Evolutionary conservation across 257 asterid genomes (phyloP).

Genomic region (Primulina tabacum): DNA sequence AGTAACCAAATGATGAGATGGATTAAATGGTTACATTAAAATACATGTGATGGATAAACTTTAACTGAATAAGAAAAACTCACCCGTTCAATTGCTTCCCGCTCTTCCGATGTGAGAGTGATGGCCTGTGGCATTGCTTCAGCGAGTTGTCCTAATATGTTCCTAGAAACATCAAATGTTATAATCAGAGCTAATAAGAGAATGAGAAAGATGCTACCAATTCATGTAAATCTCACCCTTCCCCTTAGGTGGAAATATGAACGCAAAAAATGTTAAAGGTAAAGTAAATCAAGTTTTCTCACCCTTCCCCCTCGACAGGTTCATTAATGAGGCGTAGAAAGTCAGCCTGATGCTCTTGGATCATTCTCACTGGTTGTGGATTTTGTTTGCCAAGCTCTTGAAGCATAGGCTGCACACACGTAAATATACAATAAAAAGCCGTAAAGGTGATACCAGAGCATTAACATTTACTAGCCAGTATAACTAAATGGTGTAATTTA

Average conservation of each 20-base stretch:
- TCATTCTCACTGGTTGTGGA: slow-evolving; percentile 47
- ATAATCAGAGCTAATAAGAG: neutral
- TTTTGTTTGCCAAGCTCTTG: slow-evolving; percentile 58
- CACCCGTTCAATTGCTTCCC: neutral
- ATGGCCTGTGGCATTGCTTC: neutral
- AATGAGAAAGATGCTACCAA: neutral
- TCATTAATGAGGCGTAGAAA: slow-evolving; percentile 48
- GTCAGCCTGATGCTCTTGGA: slow-evolving; percentile 58
- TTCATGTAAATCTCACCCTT: neutral
- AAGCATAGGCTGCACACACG: slow-evolving; percentile 47
- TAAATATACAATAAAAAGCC: neutral
- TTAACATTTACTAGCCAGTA: neutral
- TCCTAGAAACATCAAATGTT: neutral
- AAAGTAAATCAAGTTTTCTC: slow-evolving; percentile 22
- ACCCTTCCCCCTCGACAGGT: slow-evolving; percentile 70
- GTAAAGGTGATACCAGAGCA: neutral
- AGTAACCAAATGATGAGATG: neutral
- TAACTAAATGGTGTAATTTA: neutral
- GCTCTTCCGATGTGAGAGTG: neutral
- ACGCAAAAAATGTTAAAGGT: neutral
- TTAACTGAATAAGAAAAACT: neutral
- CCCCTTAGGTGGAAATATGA: neutral
- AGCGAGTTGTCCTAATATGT: neutral
- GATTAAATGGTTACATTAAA: too few relatives aligned
- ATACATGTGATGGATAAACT: neutral